Evolutionary conservation across 2,329 filamentous ascomycete species (phyloP), one percentile per base, ranked within the genome.

Genomic region (Alternaria rosae): DNA sequence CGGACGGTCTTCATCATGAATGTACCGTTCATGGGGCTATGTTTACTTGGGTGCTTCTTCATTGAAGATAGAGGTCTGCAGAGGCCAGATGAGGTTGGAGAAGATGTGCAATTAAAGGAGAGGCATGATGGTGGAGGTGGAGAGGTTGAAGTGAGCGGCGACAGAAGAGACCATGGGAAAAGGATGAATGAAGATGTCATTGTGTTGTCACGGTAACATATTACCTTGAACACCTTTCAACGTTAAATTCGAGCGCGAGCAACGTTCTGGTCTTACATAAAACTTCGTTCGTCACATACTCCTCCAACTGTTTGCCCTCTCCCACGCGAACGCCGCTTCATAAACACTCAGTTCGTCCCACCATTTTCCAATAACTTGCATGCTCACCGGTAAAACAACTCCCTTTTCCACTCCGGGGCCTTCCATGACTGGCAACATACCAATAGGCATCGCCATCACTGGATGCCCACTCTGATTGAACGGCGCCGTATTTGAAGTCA

Each of bases 401-500:
- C 70, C 55, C 11, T 62, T 61, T 4, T 64, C 64, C 1, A 66
- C 66, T 6, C 72, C 65, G 1, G 75, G 74, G 3, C 82, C 80
- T 53, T 84, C 80, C 13, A 69, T 62, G 1, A 82, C 78, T 3
- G 78, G 76, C 3, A 82, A 75, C 66, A 83, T 81, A 0, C 86
- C 85, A 32, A 85, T 77, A 0, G 85, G 86, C 47, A 88, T 75
- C 0, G 83, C 81, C 64, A 88, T 70, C 0, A 85, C 86, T 0
- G 86, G 86, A 64, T 88, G 86, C 0, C 86, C 86, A 0, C 85
- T 87, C 3, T 84, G 80, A 66, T 88, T 86, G 72, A 88, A 88
- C 3, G 83, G 80, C 10, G 84, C 83, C 5, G 86, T 89, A 65
- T 89, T 88, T 15, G 79, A 81, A 0, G 84, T 86, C 60, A 86